Base-by-base conservation (phyloP, 495 filamentous ascomycete genomes). In the Stereocaulon alpinum region DNA sequence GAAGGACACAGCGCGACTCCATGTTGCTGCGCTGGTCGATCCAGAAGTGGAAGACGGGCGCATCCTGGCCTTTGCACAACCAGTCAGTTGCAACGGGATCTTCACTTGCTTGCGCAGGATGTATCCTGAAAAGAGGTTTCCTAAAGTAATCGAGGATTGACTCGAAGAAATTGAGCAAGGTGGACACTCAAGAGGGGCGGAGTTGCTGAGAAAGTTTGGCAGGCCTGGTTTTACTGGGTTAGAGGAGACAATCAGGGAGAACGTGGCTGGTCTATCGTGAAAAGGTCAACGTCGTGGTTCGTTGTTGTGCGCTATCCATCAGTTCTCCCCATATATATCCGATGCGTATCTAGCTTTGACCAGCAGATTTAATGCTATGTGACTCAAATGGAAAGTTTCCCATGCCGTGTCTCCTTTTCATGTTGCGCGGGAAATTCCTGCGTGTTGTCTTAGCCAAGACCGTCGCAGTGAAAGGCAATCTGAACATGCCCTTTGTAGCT, bases 1-100 rank as follows among this genome's bases (percentile, higher is more conserved):
- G 4, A 63, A 70, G 37, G 81, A 85, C 56, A 66, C 61, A 6
- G 80, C 77, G 0, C 66, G 67, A 1, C 65, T 83, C 2, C 74
- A 78, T 58, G 67, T 80, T 1, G 70, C 74, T 5, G 79, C 70
- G 2, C 64, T 80, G n/a, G 65, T 79, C 3, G 65, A 77, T 40
- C 67, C 69, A 0, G 60, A 63, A 1, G 70, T 77, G 6, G 63
- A 72, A 34, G 69, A 71, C 4, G 70, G 78, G 64, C 70, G 79
- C 0, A 67, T 82, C 32, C 76, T 81, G 61, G 77, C 70, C 3
- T 77, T 70, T 58, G 74, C 74, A 2, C 60, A 55, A 1, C 65
- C 66, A 0, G 69, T 60, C 48, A 74, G 67, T 18, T 77, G 72
- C 70, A 71, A 71, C 47, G 66, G 68, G 29, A 63, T 73, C 11